Evolutionary conservation across 768 basidiomycete genomes (phyloP), one percentile per base, ranked within the genome.

Genomic region (Leccinum imitatum): DNA sequence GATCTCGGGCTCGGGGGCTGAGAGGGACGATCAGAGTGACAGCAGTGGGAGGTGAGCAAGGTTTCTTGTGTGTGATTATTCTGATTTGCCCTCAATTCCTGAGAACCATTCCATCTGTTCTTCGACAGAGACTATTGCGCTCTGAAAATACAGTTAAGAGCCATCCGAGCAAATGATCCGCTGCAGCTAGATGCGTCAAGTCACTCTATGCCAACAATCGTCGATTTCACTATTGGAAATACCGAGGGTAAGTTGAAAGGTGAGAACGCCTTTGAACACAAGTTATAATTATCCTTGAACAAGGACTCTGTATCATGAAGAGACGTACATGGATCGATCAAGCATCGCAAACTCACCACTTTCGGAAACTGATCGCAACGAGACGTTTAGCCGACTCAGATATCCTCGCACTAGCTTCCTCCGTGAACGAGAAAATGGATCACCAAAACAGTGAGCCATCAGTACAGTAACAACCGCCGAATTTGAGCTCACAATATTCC

Each of bases 91-190:
- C 33, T 50, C 54, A 31, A 46, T 4, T 13, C n/a, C 23, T 35
- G 52, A 57, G 19, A 54, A 50, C 27, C 50, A 15, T 30, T 27
- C 35, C 35, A 35, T 35, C 13, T 35, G 4, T 35, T 35, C 15
- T 39, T 41, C 31, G 39, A 37, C 63, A 92, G 90, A 68, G 84
- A 92, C 70, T 93, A 92, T 66, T 81, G 81, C 3, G 83, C 80
- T 8, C 81, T 93, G 17, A 91, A 92, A 73, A 86, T 84, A 62
- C 78, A 79, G n/a, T 86, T 92, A 23, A 76, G 77, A 13, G 79
- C 79, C 2, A 84, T 91, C 57, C 80, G 80, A 35, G 75, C 73
- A 57, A 52, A 54, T 15, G n/a, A 30, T 13, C 14, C 59, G 6
- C 73, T 71, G 1, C 73, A 75, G 55, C 41, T 68, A 9, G 59